Base-by-base conservation (phyloP, 2,329 filamentous ascomycete genomes). In the Paradendryphiella salina region DNA sequence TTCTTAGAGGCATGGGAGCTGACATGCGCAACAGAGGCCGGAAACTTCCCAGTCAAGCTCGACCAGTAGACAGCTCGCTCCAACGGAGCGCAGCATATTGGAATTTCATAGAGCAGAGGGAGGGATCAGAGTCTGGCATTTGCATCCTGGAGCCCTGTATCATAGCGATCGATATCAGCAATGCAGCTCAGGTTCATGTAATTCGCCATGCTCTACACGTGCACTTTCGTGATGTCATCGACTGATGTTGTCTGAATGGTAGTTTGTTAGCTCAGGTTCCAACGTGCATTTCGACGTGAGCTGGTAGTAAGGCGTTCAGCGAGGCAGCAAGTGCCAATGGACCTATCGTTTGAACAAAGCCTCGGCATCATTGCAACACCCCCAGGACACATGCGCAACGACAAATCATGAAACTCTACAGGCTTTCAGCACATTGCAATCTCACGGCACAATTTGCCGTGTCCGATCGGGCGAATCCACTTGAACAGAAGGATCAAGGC, bases 11-110 rank as follows among this genome's bases (percentile, higher is more conserved):
- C 15, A 31, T 15, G 21, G 17, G 20, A 26, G 26, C 54, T 63
- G 20, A 62, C 48, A 37, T 31, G 3, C 11, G 11, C 2, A 14
- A 51, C 51, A 70, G 67, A 70, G 57, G 51, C 54, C 14, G 70
- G 70, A 44, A 72, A 63, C 56, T 72, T 72, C 62, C 70, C 70
- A 20, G 64, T 65, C 57, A 70, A 65, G 54, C 69, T 72, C 50
- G 63, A 72, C 60, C 67, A 72, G 65, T 72, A 71, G 56, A 65
- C 21, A 52, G 46, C 42, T 56, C 49, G 50, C 57, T 36, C 41
- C 18, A 36, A 36, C 41, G 8, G 50, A 52, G 54, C 36, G 50
- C 39, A 56, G 45, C 37, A 55, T 54, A 45, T 54, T 50, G 53
- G 44, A 46, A 47, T 59, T 59, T 63, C 50, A 47, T 58, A 55